Percentiles rank a stretch among this genome's conserved stretches.
Conservation (phyloP, 139 green algal species). For the Micractinium conductrix region DNA sequence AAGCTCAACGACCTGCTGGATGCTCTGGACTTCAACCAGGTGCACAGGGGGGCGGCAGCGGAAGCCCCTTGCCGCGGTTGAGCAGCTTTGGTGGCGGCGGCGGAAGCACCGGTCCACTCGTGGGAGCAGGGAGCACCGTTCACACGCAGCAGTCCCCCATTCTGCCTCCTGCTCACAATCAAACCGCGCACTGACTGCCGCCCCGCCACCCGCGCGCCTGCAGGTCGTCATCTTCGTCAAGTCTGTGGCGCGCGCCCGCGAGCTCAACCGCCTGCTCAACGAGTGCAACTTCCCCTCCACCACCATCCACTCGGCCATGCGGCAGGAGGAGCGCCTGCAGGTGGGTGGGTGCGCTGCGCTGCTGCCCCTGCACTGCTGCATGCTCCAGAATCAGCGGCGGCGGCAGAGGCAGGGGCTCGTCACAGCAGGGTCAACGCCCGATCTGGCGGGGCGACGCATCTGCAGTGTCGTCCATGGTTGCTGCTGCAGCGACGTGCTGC, state of each 20-base stretch:
- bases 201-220: neutral
- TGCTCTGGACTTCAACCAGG: conserved; percentile 99
- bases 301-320: conserved; percentile 89
- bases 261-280: conserved; percentile 94
- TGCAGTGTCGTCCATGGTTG: too few species aligned
- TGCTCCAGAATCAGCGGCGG: too few species aligned
- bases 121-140: too few species aligned
- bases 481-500: too few species aligned
- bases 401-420: neutral
- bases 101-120: neutral
- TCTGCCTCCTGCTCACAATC: neutral
- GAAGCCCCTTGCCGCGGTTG: too few species aligned
- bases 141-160: too few species aligned
- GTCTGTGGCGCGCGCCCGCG: conserved; percentile 78
- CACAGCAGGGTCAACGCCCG: too few species aligned
- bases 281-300: conserved; percentile 99
- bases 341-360: conserved; percentile 12
- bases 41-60: conserved; percentile 13
- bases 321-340: conserved; percentile 88
- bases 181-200: neutral
- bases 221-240: conserved; percentile 97
- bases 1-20: conserved; percentile 99
- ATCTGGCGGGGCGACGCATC: too few species aligned
- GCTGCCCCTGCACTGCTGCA: too few species aligned
- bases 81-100: neutral